A percentile compares a stretch with the other conserved stretches of the same genome.
These are phyloP conservation scores for Schizosaccharomyces cryophilus DNA, from an alignment of 805 yeast species.

Conservation along the genomic window DNA sequence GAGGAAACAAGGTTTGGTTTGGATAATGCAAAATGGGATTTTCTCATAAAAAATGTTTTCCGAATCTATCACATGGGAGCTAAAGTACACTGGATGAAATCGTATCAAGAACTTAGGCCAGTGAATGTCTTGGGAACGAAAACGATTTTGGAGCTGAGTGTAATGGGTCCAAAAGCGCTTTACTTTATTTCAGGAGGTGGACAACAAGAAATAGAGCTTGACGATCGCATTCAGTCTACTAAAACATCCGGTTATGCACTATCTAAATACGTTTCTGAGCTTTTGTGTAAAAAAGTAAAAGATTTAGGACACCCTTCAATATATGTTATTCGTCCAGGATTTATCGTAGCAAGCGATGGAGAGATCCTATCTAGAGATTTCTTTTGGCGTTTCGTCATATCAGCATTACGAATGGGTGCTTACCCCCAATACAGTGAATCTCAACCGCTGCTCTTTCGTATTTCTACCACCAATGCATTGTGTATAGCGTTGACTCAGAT, in stretches of 20 bases:
- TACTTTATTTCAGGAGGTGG: conserved; percentile 1
- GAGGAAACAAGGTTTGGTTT: background rate
- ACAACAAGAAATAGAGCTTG: background rate
- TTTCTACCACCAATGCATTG: background rate
- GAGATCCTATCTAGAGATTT: background rate
- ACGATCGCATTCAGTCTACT: background rate
- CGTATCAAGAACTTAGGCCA: background rate
- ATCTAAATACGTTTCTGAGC: background rate
- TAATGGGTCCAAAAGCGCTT: background rate
- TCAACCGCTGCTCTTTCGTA: background rate
- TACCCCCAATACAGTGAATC: background rate
- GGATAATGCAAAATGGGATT: background rate
- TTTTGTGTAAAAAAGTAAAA: background rate
- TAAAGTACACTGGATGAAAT: background rate
- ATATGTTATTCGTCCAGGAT: background rate
- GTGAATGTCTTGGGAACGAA: background rate
- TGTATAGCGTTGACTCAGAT: background rate
- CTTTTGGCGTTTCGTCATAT: background rate
- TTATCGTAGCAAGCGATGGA: background rate
- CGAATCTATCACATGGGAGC: background rate
- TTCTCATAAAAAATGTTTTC: background rate
- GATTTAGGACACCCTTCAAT: background rate
- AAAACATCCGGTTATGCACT: background rate
- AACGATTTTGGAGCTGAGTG: background rate
- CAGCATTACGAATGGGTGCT: background rate